Percentiles rank a stretch among this genome's conserved stretches.
Evolutionary conservation across 768 basidiomycete species (phyloP).

Genomic region (Lactarius akahatsu): DNA sequence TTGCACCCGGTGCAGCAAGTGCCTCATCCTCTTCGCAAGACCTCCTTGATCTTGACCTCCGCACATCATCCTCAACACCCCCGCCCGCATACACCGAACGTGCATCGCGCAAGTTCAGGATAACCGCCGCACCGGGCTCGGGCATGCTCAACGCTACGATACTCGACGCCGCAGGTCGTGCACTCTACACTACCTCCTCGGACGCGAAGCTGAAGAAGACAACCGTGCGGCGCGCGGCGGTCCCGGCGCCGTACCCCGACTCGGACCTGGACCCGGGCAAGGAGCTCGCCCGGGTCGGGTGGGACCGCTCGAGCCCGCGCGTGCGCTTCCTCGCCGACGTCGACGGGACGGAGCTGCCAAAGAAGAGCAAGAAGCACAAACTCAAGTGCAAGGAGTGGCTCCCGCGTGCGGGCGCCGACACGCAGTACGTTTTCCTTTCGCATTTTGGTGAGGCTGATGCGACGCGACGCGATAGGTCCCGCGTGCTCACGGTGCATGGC

Average conservation of each 20-base stretch:
- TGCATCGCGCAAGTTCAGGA: conserved; percentile 6
- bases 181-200: conserved; percentile 14
- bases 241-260: background rate
- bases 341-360: background rate
- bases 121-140: conserved; percentile 17
- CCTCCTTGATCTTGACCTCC: conserved; percentile 1
- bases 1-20: background rate
- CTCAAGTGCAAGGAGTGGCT: conserved; percentile 25
- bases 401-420: conserved; percentile 1
- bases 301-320: conserved; percentile 24
- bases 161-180: conserved; percentile 10
- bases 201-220: conserved; percentile 26
- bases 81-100: conserved; percentile 24
- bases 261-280: background rate
- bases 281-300: conserved; percentile 17
- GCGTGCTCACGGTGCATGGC: conserved; percentile 16
- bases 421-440: conserved; percentile 8
- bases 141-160: conserved; percentile 23
- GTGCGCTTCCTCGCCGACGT: conserved; percentile 12
- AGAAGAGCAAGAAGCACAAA: conserved; percentile 17
- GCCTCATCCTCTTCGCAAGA: background rate
- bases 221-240: conserved; percentile 11
- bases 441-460: background rate
- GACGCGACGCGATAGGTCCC: conserved; percentile 9
- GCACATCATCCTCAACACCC: conserved; percentile 12